Evolutionary conservation across 768 basidiomycete species (phyloP).

Genomic region (Suillus americanus): DNA sequence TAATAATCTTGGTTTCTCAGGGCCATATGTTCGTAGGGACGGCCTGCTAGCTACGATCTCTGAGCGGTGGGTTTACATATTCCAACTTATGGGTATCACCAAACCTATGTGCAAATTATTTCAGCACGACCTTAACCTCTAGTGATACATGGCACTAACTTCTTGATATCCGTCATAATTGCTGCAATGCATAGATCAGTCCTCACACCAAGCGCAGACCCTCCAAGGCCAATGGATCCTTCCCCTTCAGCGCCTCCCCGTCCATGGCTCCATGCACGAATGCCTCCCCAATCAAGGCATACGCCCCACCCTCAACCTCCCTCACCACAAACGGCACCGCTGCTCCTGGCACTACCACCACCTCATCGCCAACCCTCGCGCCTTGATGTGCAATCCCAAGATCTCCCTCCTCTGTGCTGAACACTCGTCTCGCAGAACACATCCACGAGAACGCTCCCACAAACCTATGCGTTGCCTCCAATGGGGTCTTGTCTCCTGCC

Average conservation of each 20-base stretch:
- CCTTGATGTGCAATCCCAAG: background rate
- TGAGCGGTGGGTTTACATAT: background rate
- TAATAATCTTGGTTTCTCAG: background rate
- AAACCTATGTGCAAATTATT: background rate
- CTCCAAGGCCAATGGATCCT: background rate
- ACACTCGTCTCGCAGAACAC: background rate
- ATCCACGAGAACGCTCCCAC: background rate
- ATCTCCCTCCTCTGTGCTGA: background rate
- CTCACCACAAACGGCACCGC: constrained; percentile 12
- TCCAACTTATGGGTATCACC: background rate
- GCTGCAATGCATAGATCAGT: background rate
- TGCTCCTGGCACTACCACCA: constrained; percentile 4
- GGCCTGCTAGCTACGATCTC: background rate
- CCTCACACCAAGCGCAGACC: background rate
- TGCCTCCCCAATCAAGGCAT: constrained; percentile 11
- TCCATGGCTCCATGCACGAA: constrained; percentile 11
- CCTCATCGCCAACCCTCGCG: constrained; percentile 5
- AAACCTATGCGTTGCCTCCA: background rate
- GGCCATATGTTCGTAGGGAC: background rate
- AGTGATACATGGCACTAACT: background rate
- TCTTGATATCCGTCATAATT: background rate
- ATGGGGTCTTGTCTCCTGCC: background rate
- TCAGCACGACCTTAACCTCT: background rate
- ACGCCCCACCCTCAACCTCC: constrained; percentile 7
- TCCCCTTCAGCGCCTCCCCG: constrained; percentile 6